Evolutionary conservation across 1,139 yeast species (phyloP), one percentile per base, ranked within the genome.

Genomic region (Geotrichum carabidarum): DNA sequence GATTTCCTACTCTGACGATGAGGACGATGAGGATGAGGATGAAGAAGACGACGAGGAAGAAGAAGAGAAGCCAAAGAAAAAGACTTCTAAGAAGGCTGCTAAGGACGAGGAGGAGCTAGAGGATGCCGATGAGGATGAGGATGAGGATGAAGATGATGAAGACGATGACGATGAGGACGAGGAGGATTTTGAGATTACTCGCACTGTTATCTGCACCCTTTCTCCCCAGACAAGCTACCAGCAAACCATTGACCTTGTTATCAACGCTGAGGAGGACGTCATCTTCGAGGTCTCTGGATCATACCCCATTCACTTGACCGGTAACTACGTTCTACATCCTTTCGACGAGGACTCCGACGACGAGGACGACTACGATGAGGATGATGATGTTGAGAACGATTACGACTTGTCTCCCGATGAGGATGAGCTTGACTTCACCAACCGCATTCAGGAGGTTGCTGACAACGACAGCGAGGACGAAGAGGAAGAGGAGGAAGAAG

Each of bases 321-420:
- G 99, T 78, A 91, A 93, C 83, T 89, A 85, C 75, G 85, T 93
- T 68, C 94, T 87, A 69, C 96, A 90, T 73, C 97, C 98, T 71
- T 90, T 83, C 63, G 94, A 86, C 63, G 86, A 79, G 54, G 84
- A 78, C 41, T 74, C 78, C 56, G 81, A 75, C 50, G 84, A 79
- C 53, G 79, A 75, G 50, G 80, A 75, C 56, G 75, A 74, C 51
- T 82, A 78, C 51, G 80, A 78, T 50, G 74, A 68, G 44, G 63
- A 56, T 50, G 63, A 56, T 50, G 71, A 70, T 52, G 18, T 34
- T 34, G 65, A 61, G 42, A 72, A 70, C 56, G 96, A 86, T 64
- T 88, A 87, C 70, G 95, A 89, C 71, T 79, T 88, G 70, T 84
- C 94, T 57, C 95, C 95, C 58, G 96, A 88, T 74, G 96, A 89